Evolutionary conservation across 1,284 basidiomycete species (phyloP), one percentile per base, ranked within the genome.

Genomic region (Ustilago crameri): DNA sequence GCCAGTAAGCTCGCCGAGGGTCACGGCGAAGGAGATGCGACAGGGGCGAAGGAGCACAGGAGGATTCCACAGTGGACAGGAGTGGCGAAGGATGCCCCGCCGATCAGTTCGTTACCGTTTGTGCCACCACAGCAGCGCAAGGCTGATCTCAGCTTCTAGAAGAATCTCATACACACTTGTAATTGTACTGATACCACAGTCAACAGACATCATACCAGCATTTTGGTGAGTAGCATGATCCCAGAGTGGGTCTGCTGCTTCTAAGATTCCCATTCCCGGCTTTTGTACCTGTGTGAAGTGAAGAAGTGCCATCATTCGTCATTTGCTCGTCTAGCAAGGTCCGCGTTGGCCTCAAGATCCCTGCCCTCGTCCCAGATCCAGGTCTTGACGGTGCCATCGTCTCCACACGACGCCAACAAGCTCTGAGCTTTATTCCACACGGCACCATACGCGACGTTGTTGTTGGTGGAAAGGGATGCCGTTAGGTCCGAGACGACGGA

Each of bases 331-430:
- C 63, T 52, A 20, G 59, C 59, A 14, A 63, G 32, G 45, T 72
- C 63, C 14, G 50, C 52, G 22, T 45, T 56, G 8, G 69, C 64
- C 38, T 69, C 70, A 15, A 49, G 14, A 44, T 65, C 65, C 34
- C 70, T 63, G 12, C 65, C 60, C 32, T 73, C 70, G 35, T 73
- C 70, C 76, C 76, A 80, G 30, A 75, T 76, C 86, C 86, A 86
- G 15, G 85, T 78, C 34, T 84, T 82, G 17, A 86, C 83, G n/a
- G 78, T 80, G 8, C 84, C 84, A 72, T 86, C 86, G 56, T 86
- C 85, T 2, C 84, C 84, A 23, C 83, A 85, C 59, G 82, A 84
- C 12, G 85, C 74, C 43, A 86, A 57, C 38, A 79, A 55, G 40
- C 81, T 81, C 51, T 83, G 84, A 3, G 77, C 79, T 44, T 79